These are phyloP conservation scores for Gonium pectorale DNA, from an alignment of 139 green algal genomes.

Conservation along the genomic window DNA sequence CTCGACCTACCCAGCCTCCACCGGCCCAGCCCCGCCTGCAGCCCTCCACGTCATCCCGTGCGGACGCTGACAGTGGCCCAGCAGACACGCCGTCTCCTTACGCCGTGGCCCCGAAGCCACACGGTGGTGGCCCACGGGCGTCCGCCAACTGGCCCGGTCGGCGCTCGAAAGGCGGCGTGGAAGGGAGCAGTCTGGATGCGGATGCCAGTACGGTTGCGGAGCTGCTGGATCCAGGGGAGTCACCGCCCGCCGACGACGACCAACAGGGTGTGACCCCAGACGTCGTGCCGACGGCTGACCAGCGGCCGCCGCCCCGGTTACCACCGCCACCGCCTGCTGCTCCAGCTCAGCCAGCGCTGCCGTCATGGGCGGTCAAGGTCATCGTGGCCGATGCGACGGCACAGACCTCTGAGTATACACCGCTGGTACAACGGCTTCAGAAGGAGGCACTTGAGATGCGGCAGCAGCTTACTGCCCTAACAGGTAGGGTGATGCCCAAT, in stretches of 20 bases:
- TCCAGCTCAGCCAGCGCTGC: not conserved
- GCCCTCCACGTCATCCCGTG: too few species aligned
- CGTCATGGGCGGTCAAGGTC: not conserved
- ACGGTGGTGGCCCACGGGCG: too few species aligned
- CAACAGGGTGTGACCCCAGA: not conserved
- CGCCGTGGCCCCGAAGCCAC: too few species aligned
- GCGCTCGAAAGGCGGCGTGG: not conserved
- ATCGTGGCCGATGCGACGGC: constrained; percentile 44
- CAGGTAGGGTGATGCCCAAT: too few species aligned
- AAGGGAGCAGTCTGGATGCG: not conserved
- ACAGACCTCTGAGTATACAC: constrained; percentile 57
- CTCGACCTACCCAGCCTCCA: too few species aligned
- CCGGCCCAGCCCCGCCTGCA: too few species aligned
- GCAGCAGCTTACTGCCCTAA: constrained; percentile 52
- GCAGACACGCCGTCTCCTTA: too few species aligned
- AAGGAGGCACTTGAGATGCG: constrained; percentile 58
- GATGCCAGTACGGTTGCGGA: not conserved
- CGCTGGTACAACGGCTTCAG: constrained; percentile 36
- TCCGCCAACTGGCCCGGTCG: constrained; percentile 24
- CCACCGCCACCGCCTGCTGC: not conserved
- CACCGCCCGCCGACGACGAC: not conserved
- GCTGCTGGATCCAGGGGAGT: not conserved
- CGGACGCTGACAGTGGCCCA: too few species aligned
- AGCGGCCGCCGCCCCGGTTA: constrained; percentile 18
- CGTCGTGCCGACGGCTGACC: not conserved